Evolutionary conservation across 2,329 filamentous ascomycete genomes (phyloP), one percentile per base, ranked within the genome.

Genomic region (Corinectria fuckeliana): DNA sequence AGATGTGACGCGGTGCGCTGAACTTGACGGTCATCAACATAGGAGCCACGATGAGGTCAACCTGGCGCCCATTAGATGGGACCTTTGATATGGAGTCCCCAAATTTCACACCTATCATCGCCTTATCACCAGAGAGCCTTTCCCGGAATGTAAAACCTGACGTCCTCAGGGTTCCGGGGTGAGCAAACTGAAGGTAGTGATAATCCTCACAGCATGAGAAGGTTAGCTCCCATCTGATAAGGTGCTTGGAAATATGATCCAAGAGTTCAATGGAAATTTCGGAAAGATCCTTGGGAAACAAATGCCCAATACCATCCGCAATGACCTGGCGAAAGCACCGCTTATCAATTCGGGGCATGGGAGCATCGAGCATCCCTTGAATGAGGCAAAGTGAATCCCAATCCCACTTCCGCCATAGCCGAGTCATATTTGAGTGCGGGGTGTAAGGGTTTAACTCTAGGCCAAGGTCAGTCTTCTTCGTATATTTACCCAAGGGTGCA

Each of bases 201-300:
- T 34, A 34, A 2, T 34, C 32, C 14, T 34, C 14, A 10, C 5
- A 34, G 32, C 8, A 16, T 16, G 14, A n/a, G 13, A 34, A n/a
- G 5, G 1, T 1, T 9, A 3, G 0, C 32, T 34, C 32, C 32
- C 14, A 34, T 2, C 1, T 2, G 32, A 7, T 2, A 16, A 34
- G 16, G 7, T 8, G 9, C 1, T 0, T 1, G 5, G 14, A 14
- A 5, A 34, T n/a, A 3, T n/a, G 1, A 4, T 3, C 7, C 7
- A 34, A 30, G 9, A 11, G 9, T 2, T 30, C 2, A 8, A 34
- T 16, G 14, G 0, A 2, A 10, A 28, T 10, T 28, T 3, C 6
- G 16, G 5, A 16, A 7, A 34, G 32, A 8, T 8, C 13, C 6
- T 16, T 16, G 14, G 32, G 32, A 34, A 34, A 34, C 32, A 34